Percentiles rank a stretch among this genome's conserved stretches.
These are phyloP conservation scores for Tetrastigma voinierianum DNA, from an alignment of 164 flowering plant genomes.

Conservation along the genomic window DNA sequence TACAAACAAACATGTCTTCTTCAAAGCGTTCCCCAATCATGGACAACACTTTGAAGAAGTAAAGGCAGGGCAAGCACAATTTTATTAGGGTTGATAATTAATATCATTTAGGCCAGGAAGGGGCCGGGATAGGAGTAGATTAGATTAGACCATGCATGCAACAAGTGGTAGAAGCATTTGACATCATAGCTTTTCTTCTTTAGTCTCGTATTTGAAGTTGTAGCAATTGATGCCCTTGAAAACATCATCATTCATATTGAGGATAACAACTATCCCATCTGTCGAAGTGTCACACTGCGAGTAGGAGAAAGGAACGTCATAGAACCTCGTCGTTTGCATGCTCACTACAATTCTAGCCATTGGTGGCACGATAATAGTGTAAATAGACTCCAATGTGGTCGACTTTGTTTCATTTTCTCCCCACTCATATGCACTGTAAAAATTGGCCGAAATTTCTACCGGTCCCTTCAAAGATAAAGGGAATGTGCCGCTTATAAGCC, in stretches of 20 bases:
- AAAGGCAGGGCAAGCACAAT: too few species aligned
- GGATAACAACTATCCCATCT: background rate
- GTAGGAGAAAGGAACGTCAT: conserved; percentile 20
- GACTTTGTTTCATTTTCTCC: background rate
- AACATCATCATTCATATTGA: conserved; percentile 5
- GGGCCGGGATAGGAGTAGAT: too few species aligned
- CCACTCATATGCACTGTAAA: background rate
- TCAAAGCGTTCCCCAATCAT: too few species aligned
- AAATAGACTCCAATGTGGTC: background rate
- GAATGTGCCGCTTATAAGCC: conserved; percentile 1
- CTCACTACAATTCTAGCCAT: conserved; percentile 3
- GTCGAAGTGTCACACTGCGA: conserved; percentile 9
- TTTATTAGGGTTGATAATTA: too few species aligned
- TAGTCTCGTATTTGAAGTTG: background rate
- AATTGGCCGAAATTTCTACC: background rate
- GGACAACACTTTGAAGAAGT: too few species aligned
- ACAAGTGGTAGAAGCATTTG: too few species aligned
- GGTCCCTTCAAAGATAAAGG: background rate
- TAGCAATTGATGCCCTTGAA: conserved; percentile 12
- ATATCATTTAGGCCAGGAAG: too few species aligned
- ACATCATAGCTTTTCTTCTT: too few species aligned
- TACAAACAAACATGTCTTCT: too few species aligned
- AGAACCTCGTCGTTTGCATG: conserved; percentile 1
- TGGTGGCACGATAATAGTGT: conserved; percentile 10
- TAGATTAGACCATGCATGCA: too few species aligned